phyloP scores from a whole-genome alignment of 306 rosid species.

The Astragalus membranaceus region DNA sequence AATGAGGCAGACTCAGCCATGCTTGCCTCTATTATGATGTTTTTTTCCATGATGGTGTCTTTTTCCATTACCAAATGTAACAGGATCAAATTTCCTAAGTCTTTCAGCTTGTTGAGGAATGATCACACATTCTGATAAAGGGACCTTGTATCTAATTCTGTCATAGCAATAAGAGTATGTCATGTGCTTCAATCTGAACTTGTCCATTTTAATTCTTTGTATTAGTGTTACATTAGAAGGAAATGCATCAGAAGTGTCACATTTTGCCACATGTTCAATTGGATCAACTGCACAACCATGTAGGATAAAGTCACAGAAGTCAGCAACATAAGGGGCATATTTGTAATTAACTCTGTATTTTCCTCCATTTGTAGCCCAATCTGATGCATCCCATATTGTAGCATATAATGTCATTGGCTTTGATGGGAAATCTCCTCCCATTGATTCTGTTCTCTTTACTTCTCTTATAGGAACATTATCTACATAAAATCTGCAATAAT shows the following conservation, averaged over 20 bases:
- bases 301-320: slow-evolving; percentile 69
- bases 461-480: slow-evolving; percentile 88
- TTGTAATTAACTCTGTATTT: slow-evolving; percentile 87
- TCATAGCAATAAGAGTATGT: slow-evolving; percentile 95
- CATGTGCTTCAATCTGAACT: slow-evolving; percentile 70
- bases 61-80: slow-evolving; percentile 67
- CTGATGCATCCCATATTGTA: slow-evolving; percentile 96
- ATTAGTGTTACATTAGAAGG: slow-evolving; percentile 39
- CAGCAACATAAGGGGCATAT: slow-evolving; percentile 72
- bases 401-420: slow-evolving; percentile 94
- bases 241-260: slow-evolving; percentile 42
- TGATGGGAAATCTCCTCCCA: slow-evolving; percentile 92
- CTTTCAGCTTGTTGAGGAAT: slow-evolving; percentile 59
- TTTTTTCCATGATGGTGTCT: slow-evolving; percentile 59
- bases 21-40: slow-evolving; percentile 36
- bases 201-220: slow-evolving; percentile 57
- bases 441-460: slow-evolving; percentile 56
- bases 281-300: slow-evolving; percentile 94
- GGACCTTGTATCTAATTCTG: slow-evolving; percentile 49
- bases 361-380: slow-evolving; percentile 98
- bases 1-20: slow-evolving; percentile 28
- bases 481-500: slow-evolving; percentile 66
- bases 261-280: slow-evolving; percentile 42
- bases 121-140: slow-evolving; percentile 73
- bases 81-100: slow-evolving; percentile 63